Percentiles rank a stretch among this genome's conserved stretches.
Evolutionary conservation across 192 early-diverging fungal species (phyloP).

Genomic region (Rhizoclosmatium globosum): DNA sequence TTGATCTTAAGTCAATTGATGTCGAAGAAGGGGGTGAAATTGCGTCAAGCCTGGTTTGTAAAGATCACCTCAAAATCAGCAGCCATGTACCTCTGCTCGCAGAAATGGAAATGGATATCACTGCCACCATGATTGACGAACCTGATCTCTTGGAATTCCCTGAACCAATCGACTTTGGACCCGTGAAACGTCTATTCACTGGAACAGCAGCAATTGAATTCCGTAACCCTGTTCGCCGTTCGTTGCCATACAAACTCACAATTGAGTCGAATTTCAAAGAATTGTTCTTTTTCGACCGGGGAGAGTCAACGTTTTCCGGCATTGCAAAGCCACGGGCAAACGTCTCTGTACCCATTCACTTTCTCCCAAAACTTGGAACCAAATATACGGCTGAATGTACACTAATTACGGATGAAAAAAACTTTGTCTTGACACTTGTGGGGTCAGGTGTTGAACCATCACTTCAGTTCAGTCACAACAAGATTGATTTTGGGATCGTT

Average conservation of each 20-base stretch:
- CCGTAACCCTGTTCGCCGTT: conserved; percentile 52
- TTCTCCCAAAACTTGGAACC: conserved; percentile 47
- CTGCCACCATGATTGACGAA: conserved; percentile 55
- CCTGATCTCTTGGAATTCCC: conserved; percentile 42
- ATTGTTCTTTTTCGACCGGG: conserved; percentile 45
- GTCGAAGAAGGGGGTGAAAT: conserved; percentile 43
- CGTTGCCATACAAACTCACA: conserved; percentile 50
- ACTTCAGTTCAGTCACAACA: conserved; percentile 33
- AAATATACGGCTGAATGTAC: conserved; percentile 43
- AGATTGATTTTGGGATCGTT: conserved; percentile 60
- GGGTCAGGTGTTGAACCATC: conserved; percentile 54
- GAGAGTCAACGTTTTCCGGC: conserved; percentile 36
- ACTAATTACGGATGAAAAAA: conserved; percentile 55
- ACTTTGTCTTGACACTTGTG: conserved; percentile 39
- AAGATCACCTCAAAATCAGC: conserved; percentile 36
- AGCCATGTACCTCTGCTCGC: conserved; percentile 35
- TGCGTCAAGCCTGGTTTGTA: conserved; percentile 42
- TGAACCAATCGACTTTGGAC: conserved; percentile 52
- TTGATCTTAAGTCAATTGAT: conserved; percentile 39
- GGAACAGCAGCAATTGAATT: conserved; percentile 43
- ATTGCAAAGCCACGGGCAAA: conserved; percentile 39
- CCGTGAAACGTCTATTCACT: conserved; percentile 36
- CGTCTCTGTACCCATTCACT: conserved; percentile 39
- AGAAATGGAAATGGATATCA: conserved; percentile 26
- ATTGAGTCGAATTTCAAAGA: conserved; percentile 51